Conservation (phyloP, 1,284 basidiomycete genomes). For the Fomitopsis schrenkii region DNA sequence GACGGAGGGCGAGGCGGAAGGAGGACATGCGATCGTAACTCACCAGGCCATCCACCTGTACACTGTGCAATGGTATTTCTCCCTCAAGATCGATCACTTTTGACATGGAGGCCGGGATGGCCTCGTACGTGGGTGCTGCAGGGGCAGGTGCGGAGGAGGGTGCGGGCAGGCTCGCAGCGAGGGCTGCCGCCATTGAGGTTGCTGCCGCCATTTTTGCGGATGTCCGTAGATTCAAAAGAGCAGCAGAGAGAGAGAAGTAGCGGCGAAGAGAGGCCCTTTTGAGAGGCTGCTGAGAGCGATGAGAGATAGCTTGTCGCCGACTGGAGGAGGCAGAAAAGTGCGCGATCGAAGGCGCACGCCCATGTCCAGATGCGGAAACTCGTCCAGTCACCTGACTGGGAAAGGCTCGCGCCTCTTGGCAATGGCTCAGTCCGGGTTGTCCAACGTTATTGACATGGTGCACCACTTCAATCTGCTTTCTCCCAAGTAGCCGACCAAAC, state of each 20-base stretch:
- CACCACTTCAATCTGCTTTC: too few species aligned
- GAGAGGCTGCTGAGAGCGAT: background rate
- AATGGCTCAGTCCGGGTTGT: too few species aligned
- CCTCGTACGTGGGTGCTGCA: constrained; percentile 66
- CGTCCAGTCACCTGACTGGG: background rate
- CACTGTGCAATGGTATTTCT: constrained; percentile 71
- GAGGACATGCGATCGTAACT: constrained; percentile 24
- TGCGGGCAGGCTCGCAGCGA: constrained; percentile 80
- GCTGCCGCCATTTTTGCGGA: constrained; percentile 43
- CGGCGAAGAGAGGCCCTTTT: background rate
- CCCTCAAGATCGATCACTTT: constrained; percentile 89
- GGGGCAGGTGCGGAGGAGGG: constrained; percentile 54
- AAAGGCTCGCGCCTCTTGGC: background rate
- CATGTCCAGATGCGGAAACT: background rate
- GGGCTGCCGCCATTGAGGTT: constrained; percentile 84
- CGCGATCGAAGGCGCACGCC: background rate
- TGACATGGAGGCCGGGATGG: constrained; percentile 85
- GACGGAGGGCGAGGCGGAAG: background rate
- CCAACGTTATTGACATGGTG: too few species aligned
- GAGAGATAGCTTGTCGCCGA: background rate
- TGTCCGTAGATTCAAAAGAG: background rate
- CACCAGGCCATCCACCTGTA: constrained; percentile 86
- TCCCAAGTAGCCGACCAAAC: too few species aligned
- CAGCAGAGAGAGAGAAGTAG: background rate
- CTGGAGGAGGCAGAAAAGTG: constrained; percentile 4